A percentile compares a stretch with the other conserved stretches of the same genome.
Evolutionary conservation across 73 alveolate species (phyloP).

Genomic region (Uronychia binucleata): DNA sequence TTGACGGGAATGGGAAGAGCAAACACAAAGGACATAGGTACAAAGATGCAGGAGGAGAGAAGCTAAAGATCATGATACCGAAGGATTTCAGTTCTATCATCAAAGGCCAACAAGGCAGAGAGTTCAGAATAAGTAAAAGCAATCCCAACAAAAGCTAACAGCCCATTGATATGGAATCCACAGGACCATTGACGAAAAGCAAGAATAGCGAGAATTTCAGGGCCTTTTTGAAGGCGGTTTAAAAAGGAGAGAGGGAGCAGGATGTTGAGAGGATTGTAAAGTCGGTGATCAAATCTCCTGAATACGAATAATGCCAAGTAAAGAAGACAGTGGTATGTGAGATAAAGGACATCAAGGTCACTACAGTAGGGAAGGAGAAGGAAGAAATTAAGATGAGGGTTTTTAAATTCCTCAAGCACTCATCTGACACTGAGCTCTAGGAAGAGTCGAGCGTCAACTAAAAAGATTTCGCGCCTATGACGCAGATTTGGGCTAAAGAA

Average conservation of each 20-base stretch:
- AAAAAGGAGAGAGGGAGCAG: slow-evolving; percentile 10
- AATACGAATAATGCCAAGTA: slow-evolving; percentile 26
- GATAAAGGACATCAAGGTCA: no score
- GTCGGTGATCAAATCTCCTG: slow-evolving; percentile 9
- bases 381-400: no score
- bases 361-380: no score
- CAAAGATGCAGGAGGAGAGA: slow-evolving; percentile 42
- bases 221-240: slow-evolving; percentile 9
- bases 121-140: no score
- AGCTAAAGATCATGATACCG: slow-evolving; percentile 34
- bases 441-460: no score
- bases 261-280: slow-evolving; percentile 8
- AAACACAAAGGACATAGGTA: slow-evolving; percentile 22
- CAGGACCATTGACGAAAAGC: neutral
- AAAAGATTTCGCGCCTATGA: no score
- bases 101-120: slow-evolving; percentile 16
- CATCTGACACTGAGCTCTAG: no score
- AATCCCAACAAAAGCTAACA: no score
- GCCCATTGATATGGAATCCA: slow-evolving; percentile 2
- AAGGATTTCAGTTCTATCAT: slow-evolving; percentile 27
- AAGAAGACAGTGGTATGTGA: slow-evolving; percentile 37
- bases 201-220: slow-evolving; percentile 13
- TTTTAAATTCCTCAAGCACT: no score
- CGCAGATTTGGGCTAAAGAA: no score
- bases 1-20: slow-evolving; percentile 22